These are phyloP conservation scores for Aspergillus chevalieri DNA, from an alignment of 2,329 filamentous ascomycete genomes.

Conservation along the genomic window DNA sequence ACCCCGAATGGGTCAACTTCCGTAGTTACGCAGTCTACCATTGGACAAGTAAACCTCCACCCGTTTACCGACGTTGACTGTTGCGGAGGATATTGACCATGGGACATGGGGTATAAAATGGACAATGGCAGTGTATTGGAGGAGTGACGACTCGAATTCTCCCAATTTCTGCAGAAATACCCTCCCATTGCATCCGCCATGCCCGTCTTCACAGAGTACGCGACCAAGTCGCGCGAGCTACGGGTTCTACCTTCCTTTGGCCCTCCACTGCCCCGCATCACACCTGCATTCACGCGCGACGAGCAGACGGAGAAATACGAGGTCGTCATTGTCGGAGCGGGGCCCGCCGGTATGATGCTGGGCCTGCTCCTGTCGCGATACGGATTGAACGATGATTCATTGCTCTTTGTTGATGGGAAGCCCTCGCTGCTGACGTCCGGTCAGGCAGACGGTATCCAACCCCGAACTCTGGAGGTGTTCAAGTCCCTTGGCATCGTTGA, in stretches of 20 bases:
- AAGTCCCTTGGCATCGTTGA: slow-evolving; percentile 37
- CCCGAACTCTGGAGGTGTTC: slow-evolving; percentile 39
- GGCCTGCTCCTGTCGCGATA: slow-evolving; percentile 39
- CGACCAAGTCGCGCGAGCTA: slow-evolving; percentile 31
- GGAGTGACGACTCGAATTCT: neutral
- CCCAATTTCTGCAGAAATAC: neutral
- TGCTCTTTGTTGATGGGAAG: slow-evolving; percentile 41
- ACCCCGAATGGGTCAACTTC: neutral
- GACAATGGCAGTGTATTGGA: no score
- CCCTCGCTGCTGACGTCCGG: slow-evolving; percentile 34
- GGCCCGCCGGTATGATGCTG: slow-evolving; percentile 40
- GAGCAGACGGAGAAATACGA: slow-evolving; percentile 32
- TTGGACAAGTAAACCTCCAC: neutral
- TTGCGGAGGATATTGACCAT: no score
- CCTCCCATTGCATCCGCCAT: slow-evolving; percentile 12
- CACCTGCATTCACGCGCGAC: slow-evolving; percentile 13
- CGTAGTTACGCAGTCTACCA: neutral
- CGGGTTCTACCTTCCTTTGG: slow-evolving; percentile 37
- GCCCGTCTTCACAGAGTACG: slow-evolving; percentile 36
- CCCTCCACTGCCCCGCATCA: slow-evolving; percentile 32
- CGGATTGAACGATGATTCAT: slow-evolving; percentile 35
- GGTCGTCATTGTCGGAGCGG: slow-evolving; percentile 38
- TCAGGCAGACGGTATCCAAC: slow-evolving; percentile 40
- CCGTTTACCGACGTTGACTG: neutral
- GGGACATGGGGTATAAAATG: no score